Evolutionary conservation across 1,284 basidiomycete species (phyloP), one percentile per base, ranked within the genome.

Genomic region (Neolentinus lepideus): DNA sequence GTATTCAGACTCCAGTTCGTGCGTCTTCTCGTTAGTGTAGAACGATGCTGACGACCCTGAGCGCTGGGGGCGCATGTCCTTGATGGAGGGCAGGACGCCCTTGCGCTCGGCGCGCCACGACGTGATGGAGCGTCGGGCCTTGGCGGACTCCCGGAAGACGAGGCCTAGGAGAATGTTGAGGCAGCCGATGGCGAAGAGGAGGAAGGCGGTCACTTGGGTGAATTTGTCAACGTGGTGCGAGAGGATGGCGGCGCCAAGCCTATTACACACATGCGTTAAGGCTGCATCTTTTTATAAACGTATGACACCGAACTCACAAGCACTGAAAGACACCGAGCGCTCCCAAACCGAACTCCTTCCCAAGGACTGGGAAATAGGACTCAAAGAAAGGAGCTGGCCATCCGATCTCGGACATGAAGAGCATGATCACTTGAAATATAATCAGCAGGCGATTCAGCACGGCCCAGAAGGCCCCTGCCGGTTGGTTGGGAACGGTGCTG

Each of bases 381-480:
- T 87, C 77, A 70, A 94, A 94, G 73, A 94, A 86, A 33, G 74
- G 66, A 24, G 79, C 71, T 21, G 90, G 90, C 80, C 88, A 88
- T 60, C 86, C 83, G 59, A 92, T 59, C 70, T 95, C 92, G 52
- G 92, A 88, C 56, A 93, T 69, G 58, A 92, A 72, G 60, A 95
- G 83, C 54, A 92, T 77, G 62, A 92, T 68, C 61, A 84, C 81
- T 72, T 92, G 87, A 70, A 88, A 84, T 58, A 94, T 80, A 69
- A 94, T 90, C 68, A 94, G 79, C 50, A 94, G 76, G 59, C 88
- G 79, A 67, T 90, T 90, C 57, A 94, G 73, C 56, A 94, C 83
- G 14, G 90, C 88, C 88, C 91, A 94, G 73, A 95, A 94, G 27
- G 84, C 79, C 47, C 93, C 92, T 10, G 89, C 92, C 24, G 90